phyloP scores from a whole-genome alignment of 2,329 filamentous ascomycete genomes.

The Daldinia eschscholtzii region DNA sequence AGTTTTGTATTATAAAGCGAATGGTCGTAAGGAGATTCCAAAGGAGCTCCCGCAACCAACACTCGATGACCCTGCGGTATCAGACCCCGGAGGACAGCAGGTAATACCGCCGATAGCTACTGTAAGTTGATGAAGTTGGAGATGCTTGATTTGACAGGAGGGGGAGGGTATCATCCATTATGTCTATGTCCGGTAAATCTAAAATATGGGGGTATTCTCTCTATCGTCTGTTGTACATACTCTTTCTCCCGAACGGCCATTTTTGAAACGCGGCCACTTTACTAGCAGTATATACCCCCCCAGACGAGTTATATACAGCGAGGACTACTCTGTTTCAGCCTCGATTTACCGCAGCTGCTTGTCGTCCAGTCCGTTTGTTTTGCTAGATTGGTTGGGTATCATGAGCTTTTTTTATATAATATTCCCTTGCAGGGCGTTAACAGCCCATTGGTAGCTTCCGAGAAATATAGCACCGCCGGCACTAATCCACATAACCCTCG shows the following conservation, averaged over 20 bases:
- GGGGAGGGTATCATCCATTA: conserved; percentile 48
- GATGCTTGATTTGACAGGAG: conserved; percentile 10
- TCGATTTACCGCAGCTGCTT: conserved; percentile 7
- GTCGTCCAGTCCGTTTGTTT: conserved; percentile 3
- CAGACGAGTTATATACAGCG: conserved; percentile 33
- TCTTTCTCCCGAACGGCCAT: conserved; percentile 13
- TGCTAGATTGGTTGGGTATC: conserved; percentile 1
- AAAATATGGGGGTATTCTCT: conserved; percentile 40
- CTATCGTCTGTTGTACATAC: conserved; percentile 41
- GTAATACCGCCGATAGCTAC: conserved; percentile 39
- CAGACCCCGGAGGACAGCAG: conserved; percentile 36
- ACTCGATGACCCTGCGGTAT: conserved; percentile 39
- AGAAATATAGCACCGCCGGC: conserved; percentile 94
- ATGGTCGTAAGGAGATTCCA: conserved; percentile 79
- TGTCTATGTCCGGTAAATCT: conserved; percentile 44
- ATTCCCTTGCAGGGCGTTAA: conserved; percentile 73
- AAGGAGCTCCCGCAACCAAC: conserved; percentile 50
- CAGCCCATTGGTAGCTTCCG: conserved; percentile 91
- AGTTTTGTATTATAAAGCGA: conserved; percentile 88
- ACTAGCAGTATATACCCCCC: conserved; percentile 29
- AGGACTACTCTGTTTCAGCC: conserved; percentile 14
- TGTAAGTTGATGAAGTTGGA: conserved; percentile 29
- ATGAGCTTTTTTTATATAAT: conserved; percentile 28
- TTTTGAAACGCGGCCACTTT: conserved; percentile 16
- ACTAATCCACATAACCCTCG: conserved; percentile 93